A percentile compares a stretch with the other conserved stretches of the same genome.
Evolutionary conservation across 2,329 filamentous ascomycete genomes (phyloP).

Genomic region (Dactylonectria estremocensis): DNA sequence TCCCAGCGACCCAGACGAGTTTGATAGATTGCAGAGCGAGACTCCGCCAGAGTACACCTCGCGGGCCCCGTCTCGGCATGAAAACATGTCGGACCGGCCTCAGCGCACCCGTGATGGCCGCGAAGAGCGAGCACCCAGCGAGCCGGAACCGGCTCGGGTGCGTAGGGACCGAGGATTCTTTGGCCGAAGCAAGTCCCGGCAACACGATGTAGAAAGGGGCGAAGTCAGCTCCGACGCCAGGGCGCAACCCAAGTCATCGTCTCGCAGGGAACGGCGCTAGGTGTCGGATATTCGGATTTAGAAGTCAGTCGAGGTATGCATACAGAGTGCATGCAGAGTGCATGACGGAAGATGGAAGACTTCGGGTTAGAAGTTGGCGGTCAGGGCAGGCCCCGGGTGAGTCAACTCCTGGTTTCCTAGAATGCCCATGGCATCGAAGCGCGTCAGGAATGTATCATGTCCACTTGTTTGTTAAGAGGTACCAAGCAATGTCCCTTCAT

Average conservation of each 20-base stretch:
- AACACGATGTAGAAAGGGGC: constrained; percentile 52
- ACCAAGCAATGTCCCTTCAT: not conserved
- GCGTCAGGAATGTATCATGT: constrained; percentile 38
- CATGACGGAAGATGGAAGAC: constrained; percentile 7
- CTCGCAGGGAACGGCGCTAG: constrained; percentile 42
- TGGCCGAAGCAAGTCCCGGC: constrained; percentile 48
- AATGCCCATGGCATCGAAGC: constrained; percentile 28
- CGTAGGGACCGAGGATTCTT: constrained; percentile 48
- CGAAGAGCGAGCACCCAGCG: constrained; percentile 38
- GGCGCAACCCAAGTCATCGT: constrained; percentile 38
- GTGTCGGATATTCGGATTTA: constrained; percentile 37
- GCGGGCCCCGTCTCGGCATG: constrained; percentile 44
- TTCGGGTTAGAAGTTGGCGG: constrained; percentile 11
- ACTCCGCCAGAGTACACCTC: constrained; percentile 48
- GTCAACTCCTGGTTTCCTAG: constrained; percentile 33
- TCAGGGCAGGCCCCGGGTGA: constrained; percentile 37
- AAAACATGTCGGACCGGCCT: constrained; percentile 43
- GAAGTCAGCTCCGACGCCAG: constrained; percentile 33
- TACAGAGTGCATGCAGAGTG: constrained; percentile 1
- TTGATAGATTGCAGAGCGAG: constrained; percentile 58
- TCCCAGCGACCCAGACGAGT: constrained; percentile 68
- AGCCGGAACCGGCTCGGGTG: constrained; percentile 50
- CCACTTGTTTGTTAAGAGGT: constrained; percentile 13
- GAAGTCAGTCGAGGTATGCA: constrained; percentile 7
- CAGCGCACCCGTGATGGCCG: constrained; percentile 34